Conservation (phyloP, 306 rosid genomes). For the Oemleria cerasiformis region DNA sequence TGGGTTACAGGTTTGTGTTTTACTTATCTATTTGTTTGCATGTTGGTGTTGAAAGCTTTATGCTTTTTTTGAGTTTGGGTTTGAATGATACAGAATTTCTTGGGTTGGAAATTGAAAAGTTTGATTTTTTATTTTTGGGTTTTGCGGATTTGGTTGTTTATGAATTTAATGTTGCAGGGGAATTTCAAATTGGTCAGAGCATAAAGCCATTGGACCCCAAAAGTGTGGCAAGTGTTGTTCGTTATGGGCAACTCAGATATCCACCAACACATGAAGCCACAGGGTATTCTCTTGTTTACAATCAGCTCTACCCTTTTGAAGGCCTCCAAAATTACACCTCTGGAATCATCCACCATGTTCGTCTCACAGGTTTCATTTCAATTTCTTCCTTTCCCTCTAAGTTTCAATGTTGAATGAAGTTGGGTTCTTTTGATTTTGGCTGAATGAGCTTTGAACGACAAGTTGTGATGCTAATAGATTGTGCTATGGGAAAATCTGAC, state of each 20-base stretch:
- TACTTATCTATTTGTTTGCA: neutral
- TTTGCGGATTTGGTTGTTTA: neutral
- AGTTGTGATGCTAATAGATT: neutral
- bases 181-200: conserved; percentile 66
- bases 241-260: conserved; percentile 41
- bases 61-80: neutral
- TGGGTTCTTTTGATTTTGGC: neutral
- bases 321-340: conserved; percentile 87
- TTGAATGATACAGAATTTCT: neutral
- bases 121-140: neutral
- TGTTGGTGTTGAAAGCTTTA: neutral
- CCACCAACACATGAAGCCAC: conserved; percentile 46
- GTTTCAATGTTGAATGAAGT: neutral
- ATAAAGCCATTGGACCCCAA: conserved; percentile 66
- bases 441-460: neutral
- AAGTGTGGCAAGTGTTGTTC: conserved; percentile 57
- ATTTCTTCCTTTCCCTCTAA: conserved; percentile 3
- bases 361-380: conserved; percentile 50
- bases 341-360: conserved; percentile 89
- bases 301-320: conserved; percentile 72
- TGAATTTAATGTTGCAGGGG: conserved; percentile 44
- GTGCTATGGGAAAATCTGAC: neutral
- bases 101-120: neutral
- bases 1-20: conserved; percentile 64
- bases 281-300: conserved; percentile 68